Evolutionary conservation across 352 stramenopile genomes (phyloP).

Genomic region (Peronospora destructor): DNA sequence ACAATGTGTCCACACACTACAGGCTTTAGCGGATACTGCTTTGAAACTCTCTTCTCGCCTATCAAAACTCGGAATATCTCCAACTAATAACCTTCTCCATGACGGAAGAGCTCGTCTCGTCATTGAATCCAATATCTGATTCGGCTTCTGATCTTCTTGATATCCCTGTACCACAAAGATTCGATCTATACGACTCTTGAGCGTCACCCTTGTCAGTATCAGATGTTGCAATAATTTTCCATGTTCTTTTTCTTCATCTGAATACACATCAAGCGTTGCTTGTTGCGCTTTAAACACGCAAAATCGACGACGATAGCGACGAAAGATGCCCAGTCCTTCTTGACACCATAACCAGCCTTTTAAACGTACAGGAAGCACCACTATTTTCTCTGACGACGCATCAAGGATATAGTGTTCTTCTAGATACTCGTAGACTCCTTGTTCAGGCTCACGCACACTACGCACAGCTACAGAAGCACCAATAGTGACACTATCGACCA

Average conservation of each 20-base stretch:
- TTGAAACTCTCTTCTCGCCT: conserved; percentile 37
- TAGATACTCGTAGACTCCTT: conserved; percentile 60
- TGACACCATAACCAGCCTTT: conserved; percentile 53
- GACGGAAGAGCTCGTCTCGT: conserved; percentile 20
- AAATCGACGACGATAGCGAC: conserved; percentile 42
- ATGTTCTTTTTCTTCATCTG: conserved; percentile 35
- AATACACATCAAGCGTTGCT: conserved; percentile 39
- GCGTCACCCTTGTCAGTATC: conserved; percentile 41
- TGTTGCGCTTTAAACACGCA: conserved; percentile 48
- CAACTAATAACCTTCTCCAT: conserved; percentile 14
- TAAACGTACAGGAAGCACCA: conserved; percentile 32
- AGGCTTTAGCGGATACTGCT: conserved; percentile 38
- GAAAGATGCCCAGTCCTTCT: conserved; percentile 38
- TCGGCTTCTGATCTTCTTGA: conserved; percentile 34
- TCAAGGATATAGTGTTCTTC: conserved; percentile 32
- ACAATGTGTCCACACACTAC: conserved; percentile 53
- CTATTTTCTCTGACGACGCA: conserved; percentile 1
- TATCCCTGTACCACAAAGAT: conserved; percentile 35
- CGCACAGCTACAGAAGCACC: conserved; percentile 26
- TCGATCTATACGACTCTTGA: conserved; percentile 25
- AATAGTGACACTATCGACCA: conserved; percentile 24
- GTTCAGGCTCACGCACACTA: conserved; percentile 40
- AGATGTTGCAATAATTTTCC: conserved; percentile 34
- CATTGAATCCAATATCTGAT: conserved; percentile 34
- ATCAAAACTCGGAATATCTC: conserved; percentile 41